phyloP scores from a whole-genome alignment of 78 protist species.

The Pelomyxa schiedti region DNA sequence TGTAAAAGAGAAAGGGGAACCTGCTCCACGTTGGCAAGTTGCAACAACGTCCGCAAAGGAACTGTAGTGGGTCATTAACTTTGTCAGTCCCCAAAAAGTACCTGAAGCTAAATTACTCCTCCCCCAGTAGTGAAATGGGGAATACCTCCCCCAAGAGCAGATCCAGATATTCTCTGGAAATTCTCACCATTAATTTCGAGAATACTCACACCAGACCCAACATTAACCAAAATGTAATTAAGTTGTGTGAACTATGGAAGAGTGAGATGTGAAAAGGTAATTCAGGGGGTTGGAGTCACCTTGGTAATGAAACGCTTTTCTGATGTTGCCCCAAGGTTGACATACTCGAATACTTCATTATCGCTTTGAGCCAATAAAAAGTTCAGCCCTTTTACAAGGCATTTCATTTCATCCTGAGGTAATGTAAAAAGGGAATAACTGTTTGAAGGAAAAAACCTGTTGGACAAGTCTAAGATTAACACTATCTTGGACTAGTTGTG shows the following conservation, averaged over 20 bases:
- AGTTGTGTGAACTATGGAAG: background rate
- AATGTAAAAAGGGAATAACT: background rate
- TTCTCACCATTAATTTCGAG: slow-evolving; percentile 9
- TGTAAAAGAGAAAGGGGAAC: no score
- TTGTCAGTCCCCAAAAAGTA: slow-evolving; percentile 60
- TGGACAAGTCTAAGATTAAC: background rate
- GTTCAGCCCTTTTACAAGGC: slow-evolving; percentile 37
- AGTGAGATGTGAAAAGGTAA: background rate
- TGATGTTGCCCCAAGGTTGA: background rate
- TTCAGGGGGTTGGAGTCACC: background rate
- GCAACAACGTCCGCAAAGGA: slow-evolving; percentile 25
- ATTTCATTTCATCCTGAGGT: slow-evolving; percentile 40
- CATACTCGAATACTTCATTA: slow-evolving; percentile 8
- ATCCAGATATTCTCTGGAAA: slow-evolving; percentile 56
- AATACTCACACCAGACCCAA: slow-evolving; percentile 63
- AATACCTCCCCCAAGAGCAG: slow-evolving; percentile 64
- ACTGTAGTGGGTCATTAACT: slow-evolving; percentile 15
- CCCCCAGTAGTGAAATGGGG: no score
- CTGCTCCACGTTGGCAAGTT: no score
- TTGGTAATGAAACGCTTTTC: background rate
- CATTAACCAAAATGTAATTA: slow-evolving; percentile 37
- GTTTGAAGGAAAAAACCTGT: background rate
- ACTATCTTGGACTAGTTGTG: background rate
- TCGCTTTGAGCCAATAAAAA: slow-evolving; percentile 22
- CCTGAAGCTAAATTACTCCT: no score